These are phyloP conservation scores for rapeseed (Brassica napus) DNA, from an alignment of 345 rosid genomes.

Conservation along the genomic window DNA sequence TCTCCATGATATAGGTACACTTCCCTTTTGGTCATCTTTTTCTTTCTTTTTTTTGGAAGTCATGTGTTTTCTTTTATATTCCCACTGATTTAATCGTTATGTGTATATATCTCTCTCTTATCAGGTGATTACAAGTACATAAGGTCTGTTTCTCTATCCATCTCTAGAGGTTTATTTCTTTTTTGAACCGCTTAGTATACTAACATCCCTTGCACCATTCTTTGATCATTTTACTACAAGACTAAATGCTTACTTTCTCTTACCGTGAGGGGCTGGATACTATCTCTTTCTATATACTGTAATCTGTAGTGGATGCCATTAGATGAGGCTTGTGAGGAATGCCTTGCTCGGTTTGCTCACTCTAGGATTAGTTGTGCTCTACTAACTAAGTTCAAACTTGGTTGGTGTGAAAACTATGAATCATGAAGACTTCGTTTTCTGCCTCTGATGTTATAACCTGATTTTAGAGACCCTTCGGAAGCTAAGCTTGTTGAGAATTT, in stretches of 20 bases:
- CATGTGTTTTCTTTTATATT: background rate
- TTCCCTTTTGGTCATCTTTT: background rate
- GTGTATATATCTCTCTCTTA: conserved; percentile 22
- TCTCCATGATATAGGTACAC: conserved; percentile 76
- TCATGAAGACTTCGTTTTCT: background rate
- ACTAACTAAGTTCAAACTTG: background rate
- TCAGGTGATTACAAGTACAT: conserved; percentile 86
- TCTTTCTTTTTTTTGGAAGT: background rate
- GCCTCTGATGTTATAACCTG: conserved; percentile 1
- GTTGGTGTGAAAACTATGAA: background rate
- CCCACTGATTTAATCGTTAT: background rate
- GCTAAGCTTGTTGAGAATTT: conserved; percentile 72
- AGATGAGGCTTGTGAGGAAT: background rate
- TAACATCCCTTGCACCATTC: background rate
- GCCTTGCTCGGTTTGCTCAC: background rate
- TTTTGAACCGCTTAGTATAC: background rate
- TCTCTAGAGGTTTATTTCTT: background rate
- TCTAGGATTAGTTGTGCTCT: background rate
- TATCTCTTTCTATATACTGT: background rate
- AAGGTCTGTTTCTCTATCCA: conserved; percentile 51
- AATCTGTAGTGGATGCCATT: background rate
- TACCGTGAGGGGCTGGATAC: background rate
- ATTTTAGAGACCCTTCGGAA: conserved; percentile 63
- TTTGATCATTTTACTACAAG: background rate
- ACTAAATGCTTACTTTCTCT: background rate